Conservation (phyloP, 2,329 filamentous ascomycete genomes). For the Grosmannia penicillata region DNA sequence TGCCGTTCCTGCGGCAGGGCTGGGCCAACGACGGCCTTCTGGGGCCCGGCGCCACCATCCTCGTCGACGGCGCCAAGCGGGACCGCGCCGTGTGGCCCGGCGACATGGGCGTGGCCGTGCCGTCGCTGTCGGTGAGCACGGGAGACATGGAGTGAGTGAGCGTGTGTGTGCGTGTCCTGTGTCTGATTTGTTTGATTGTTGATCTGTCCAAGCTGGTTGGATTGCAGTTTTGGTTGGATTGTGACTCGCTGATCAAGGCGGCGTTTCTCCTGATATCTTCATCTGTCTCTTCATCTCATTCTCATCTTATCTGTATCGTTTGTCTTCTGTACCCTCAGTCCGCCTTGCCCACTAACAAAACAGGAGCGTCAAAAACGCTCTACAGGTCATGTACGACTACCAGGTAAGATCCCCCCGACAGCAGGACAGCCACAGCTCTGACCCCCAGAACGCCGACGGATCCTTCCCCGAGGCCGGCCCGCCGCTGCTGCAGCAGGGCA, state of each 20-base stretch:
- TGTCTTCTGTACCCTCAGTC: neutral
- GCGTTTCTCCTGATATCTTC: too few species aligned
- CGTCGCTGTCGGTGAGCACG: slow-evolving; percentile 32
- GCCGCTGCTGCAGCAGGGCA: slow-evolving; percentile 22
- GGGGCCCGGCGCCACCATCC: slow-evolving; percentile 17
- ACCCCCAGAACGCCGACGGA: slow-evolving; percentile 20
- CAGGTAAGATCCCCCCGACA: slow-evolving; percentile 6
- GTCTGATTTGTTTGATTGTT: too few species aligned
- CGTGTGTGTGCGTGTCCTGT: neutral
- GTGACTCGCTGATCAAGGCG: too few species aligned
- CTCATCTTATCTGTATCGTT: neutral
- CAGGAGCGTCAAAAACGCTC: slow-evolving; percentile 25
- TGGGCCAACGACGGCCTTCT: slow-evolving; percentile 20
- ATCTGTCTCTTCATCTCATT: too few species aligned
- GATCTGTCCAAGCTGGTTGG: too few species aligned
- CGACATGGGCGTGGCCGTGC: slow-evolving; percentile 39
- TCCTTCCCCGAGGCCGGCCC: slow-evolving; percentile 34
- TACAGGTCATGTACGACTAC: slow-evolving; percentile 25
- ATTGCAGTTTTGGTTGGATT: too few species aligned
- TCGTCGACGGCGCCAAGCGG: slow-evolving; percentile 37
- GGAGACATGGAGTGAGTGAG: slow-evolving; percentile 26
- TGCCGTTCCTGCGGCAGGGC: slow-evolving; percentile 23
- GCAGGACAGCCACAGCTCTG: neutral
- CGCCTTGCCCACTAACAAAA: neutral
- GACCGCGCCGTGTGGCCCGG: slow-evolving; percentile 41